Evolutionary conservation across 371 early-diverging fungal species (phyloP).

Genomic region (Mortierella sp.): DNA sequence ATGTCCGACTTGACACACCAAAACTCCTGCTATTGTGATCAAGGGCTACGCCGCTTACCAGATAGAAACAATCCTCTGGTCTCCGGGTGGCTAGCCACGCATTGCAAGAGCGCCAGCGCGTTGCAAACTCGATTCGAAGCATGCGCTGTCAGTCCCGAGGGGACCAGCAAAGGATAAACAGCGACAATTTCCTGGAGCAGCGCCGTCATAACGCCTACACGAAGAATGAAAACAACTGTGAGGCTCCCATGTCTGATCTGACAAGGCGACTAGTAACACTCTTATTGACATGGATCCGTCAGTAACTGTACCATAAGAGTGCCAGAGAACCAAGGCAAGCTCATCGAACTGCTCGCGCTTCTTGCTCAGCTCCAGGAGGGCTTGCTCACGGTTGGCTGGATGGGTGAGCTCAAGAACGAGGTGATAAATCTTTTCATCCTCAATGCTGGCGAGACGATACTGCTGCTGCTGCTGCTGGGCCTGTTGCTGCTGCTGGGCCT

Average conservation of each 20-base stretch:
- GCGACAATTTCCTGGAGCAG: conserved; percentile 94
- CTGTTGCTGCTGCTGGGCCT: conserved; percentile 35
- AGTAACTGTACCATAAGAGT: conserved; percentile 81
- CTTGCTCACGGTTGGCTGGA: conserved; percentile 84
- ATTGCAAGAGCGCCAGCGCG: conserved; percentile 94
- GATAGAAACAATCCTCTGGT: conserved; percentile 90
- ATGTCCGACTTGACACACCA: no score
- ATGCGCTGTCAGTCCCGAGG: conserved; percentile 85
- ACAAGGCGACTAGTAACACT: no score
- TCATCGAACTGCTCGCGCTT: conserved; percentile 94
- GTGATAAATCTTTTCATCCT: conserved; percentile 86
- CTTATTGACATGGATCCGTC: no score
- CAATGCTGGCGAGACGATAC: conserved; percentile 63
- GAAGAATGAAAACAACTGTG: not conserved
- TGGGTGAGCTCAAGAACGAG: conserved; percentile 89
- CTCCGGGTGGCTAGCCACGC: conserved; percentile 94
- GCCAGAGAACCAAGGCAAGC: conserved; percentile 95
- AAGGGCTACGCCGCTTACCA: conserved; percentile 56
- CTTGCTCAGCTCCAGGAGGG: conserved; percentile 91
- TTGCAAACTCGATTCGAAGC: conserved; percentile 96
- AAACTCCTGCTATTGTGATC: no score
- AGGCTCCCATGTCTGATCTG: no score
- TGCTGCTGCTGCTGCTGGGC: conserved; percentile 46
- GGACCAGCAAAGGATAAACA: conserved; percentile 91
- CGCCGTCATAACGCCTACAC: conserved; percentile 89